Evolutionary conservation across 139 green algal genomes (phyloP).

Genomic region (Haematococcus sp.): DNA sequence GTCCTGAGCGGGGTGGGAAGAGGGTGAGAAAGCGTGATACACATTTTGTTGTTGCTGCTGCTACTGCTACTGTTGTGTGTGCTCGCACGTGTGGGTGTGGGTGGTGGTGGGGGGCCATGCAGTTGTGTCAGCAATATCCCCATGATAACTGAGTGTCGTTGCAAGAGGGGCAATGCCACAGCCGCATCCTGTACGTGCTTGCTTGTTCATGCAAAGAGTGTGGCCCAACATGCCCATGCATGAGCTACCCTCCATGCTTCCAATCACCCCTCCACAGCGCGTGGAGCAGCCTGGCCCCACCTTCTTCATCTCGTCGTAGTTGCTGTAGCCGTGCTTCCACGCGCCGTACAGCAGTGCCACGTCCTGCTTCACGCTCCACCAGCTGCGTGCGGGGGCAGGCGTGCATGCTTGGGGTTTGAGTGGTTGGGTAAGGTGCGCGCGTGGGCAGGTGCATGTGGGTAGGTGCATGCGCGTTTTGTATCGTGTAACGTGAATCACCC

Average conservation of each 20-base stretch:
- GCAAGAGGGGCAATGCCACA: neutral
- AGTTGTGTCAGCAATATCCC: neutral
- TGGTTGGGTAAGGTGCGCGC: too few relatives aligned
- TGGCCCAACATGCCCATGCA: too few relatives aligned
- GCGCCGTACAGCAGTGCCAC: constrained; percentile 8
- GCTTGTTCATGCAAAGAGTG: too few relatives aligned
- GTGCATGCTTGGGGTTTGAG: too few relatives aligned
- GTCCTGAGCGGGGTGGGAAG: neutral
- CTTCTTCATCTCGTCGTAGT: constrained; percentile 10
- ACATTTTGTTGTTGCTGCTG: neutral
- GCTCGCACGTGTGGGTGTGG: neutral
- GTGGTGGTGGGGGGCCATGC: neutral
- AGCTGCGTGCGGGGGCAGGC: neutral
- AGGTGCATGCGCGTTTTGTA: too few relatives aligned
- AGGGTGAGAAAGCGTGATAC: too few relatives aligned
- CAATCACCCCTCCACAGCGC: too few relatives aligned
- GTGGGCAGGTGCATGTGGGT: too few relatives aligned
- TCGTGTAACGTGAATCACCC: too few relatives aligned
- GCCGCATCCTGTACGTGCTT: too few relatives aligned
- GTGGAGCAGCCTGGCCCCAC: neutral
- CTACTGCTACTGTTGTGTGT: neutral
- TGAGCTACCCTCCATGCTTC: too few relatives aligned
- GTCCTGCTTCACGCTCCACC: constrained; percentile 13
- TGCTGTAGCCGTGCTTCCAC: constrained; percentile 19
- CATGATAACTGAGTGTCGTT: too few relatives aligned